Evolutionary conservation across 2,329 filamentous ascomycete genomes (phyloP).

Genomic region (Biscogniauxia mediterranea): DNA sequence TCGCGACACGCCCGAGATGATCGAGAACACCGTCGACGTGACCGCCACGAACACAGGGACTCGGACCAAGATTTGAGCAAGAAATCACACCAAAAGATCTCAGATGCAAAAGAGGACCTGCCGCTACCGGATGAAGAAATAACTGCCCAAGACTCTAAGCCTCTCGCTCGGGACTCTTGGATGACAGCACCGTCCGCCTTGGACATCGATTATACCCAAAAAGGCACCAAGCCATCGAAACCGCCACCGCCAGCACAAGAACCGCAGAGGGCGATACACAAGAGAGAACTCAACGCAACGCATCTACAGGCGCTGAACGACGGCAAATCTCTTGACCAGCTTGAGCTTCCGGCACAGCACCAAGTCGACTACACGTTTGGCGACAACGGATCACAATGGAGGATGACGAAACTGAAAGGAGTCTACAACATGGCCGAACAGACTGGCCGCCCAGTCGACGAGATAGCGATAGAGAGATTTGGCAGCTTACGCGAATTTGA

Average conservation of each 20-base stretch:
- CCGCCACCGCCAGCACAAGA: constrained; percentile 52
- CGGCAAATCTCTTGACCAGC: constrained; percentile 52
- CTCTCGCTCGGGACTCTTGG: constrained; percentile 77
- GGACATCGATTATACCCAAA: constrained; percentile 79
- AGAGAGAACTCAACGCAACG: constrained; percentile 73
- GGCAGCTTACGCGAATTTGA: constrained; percentile 84
- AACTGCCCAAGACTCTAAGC: constrained; percentile 31
- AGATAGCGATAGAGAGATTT: constrained; percentile 79
- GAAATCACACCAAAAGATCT: constrained; percentile 39
- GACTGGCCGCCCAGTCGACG: constrained; percentile 69
- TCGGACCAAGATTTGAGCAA: constrained; percentile 34
- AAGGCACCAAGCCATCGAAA: constrained; percentile 54
- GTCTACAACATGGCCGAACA: constrained; percentile 81
- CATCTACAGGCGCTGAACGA: constrained; percentile 62
- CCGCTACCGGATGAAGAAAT: constrained; percentile 52
- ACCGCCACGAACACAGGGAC: constrained; percentile 18
- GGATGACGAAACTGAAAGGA: constrained; percentile 89
- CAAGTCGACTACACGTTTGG: constrained; percentile 83
- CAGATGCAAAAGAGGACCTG: constrained; percentile 50
- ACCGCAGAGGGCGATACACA: constrained; percentile 70
- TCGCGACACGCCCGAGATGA: constrained; percentile 56
- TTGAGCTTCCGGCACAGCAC: constrained; percentile 52
- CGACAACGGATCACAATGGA: constrained; percentile 86
- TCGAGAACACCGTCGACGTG: constrained; percentile 20
- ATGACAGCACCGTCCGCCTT: constrained; percentile 86